Evolutionary conservation across 208 protist species (phyloP), one percentile per base, ranked within the genome.

Genomic region (Naegleria lovaniensis): DNA sequence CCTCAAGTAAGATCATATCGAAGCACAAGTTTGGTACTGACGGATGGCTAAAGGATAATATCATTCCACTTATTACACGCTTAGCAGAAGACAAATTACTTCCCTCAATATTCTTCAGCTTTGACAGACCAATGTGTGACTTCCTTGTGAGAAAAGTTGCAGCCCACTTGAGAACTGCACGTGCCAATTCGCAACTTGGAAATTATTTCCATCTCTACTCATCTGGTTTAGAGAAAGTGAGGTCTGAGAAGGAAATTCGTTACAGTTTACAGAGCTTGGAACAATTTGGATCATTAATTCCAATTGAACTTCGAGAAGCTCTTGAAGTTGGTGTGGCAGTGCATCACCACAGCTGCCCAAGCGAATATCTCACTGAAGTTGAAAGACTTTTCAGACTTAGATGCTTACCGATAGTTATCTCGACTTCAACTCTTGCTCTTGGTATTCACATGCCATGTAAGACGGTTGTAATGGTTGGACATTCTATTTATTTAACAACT

Each of bases 401-500:
- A 52, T 33, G 29, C 40, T 40, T 89, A 29, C 41, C 85, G 7
- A 40, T 83, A 36, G 55, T 90, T 33, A 79, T 90, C 33, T 15
- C 38, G 0, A 90, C 87, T 38, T 33, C 15, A 19, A 90, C 55
- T 41, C n/a, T 90, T 9, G 51, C 52, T 25, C 38, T 90, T 39
- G 87, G 87, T 51, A 48, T 90, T 41, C 51, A 90, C 13, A 90
- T 90, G 87, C 87, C 87, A 36, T 16, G 19, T 15, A 90, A 29
- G 59, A 90, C 52, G 1, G 85, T 85, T 9, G 38, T 91, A 5
- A 52, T 91, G 9, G 11, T 41, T 25, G n/a, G 38, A n/a, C 9
- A 83, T 22, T 76, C 55, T 15, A 75, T 41, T 38, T 84, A 91
- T 36, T 91, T 91, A 22, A 36, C 7, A 6, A 40, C 29, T 36